Evolutionary conservation across 2,329 filamentous ascomycete species (phyloP), one percentile per base, ranked within the genome.

Genomic region (Juglanconis sp.): DNA sequence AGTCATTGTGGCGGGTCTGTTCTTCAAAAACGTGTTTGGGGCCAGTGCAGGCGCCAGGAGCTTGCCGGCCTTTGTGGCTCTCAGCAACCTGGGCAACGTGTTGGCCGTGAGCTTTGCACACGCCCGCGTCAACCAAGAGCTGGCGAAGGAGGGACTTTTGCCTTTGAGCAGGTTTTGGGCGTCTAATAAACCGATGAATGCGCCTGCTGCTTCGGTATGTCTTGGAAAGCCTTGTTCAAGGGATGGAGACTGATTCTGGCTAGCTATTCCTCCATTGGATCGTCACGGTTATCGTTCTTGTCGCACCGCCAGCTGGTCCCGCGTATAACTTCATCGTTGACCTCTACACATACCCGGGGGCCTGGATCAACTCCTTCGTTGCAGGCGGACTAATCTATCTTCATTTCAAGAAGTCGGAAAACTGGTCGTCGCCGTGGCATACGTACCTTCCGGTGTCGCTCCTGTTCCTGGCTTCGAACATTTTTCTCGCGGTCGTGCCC

Each of bases 291-390:
- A 79, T 90, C 49, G 79, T 90, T 11, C 80, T 91, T 36, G 71
- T 89, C 3, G 87, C 86, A 0, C 87, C 87, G 1, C 88, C 88
- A 0, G 82, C 86, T 0, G 87, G 87, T 0, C 81, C 87, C 15
- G 87, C 87, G 0, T 90, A 90, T 71, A 87, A 87, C 71, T 90
- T 90, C 67, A 80, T 87, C 46, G 77, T 84, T 53, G 82, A 85
- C 63, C 69, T 87, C 51, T 81, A 78, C 8, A 81, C 80, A 0
- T 84, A 84, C 59, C 81, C 82, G 0, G 78, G 79, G 1, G 74
- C 81, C 0, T 83, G 80, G 79, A 81, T 83, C 69, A 81, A 82
- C 64, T 74, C 72, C 0, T 81, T 83, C 48, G 80, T 84, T 17
- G 77, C 76, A 0, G 76, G 67, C 0, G 81, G 81, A 0, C 74